Conservation (phyloP, 495 filamentous ascomycete species). For the Saxophila tyrrhenica region DNA sequence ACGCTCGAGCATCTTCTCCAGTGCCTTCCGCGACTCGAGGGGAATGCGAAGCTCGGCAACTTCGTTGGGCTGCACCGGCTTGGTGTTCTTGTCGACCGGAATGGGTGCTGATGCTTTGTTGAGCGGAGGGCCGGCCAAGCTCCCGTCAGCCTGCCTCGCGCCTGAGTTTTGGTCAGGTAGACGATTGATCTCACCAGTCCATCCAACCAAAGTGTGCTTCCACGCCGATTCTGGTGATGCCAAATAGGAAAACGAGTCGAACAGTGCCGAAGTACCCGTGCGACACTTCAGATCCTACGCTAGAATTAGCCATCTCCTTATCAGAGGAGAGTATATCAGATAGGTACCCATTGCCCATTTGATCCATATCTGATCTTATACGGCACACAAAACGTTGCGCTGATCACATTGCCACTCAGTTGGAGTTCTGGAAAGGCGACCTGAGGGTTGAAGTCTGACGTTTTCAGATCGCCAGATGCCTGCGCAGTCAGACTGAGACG, state of each 20-base stretch:
- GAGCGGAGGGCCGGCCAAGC: slow-evolving; percentile 26
- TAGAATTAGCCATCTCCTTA: background rate
- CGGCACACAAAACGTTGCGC: slow-evolving; percentile 75
- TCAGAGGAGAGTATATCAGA: background rate
- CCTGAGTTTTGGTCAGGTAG: background rate
- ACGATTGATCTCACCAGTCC: slow-evolving; percentile 78
- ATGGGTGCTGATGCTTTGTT: slow-evolving; percentile 61
- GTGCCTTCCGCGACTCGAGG: slow-evolving; percentile 48
- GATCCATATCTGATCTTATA: slow-evolving; percentile 56
- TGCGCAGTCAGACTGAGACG: slow-evolving; percentile 46
- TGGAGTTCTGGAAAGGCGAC: slow-evolving; percentile 53
- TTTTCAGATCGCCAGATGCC: slow-evolving; percentile 35
- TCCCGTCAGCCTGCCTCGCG: slow-evolving; percentile 23
- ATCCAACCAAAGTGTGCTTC: slow-evolving; percentile 81
- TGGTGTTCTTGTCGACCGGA: slow-evolving; percentile 48
- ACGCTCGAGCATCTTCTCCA: slow-evolving; percentile 58
- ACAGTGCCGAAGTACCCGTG: slow-evolving; percentile 75
- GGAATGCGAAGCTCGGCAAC: slow-evolving; percentile 1
- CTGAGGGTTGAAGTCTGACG: slow-evolving; percentile 48
- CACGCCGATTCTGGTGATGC: slow-evolving; percentile 63
- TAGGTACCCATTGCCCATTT: slow-evolving; percentile 63
- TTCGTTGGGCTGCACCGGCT: background rate
- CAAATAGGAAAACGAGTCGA: slow-evolving; percentile 76
- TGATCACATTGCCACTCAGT: slow-evolving; percentile 74
- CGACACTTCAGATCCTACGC: slow-evolving; percentile 58